Percentiles rank a stretch among this genome's conserved stretches.
Conservation (phyloP, 225 moss, liverwort and hornwort species). For the Lunularia cruciata region DNA sequence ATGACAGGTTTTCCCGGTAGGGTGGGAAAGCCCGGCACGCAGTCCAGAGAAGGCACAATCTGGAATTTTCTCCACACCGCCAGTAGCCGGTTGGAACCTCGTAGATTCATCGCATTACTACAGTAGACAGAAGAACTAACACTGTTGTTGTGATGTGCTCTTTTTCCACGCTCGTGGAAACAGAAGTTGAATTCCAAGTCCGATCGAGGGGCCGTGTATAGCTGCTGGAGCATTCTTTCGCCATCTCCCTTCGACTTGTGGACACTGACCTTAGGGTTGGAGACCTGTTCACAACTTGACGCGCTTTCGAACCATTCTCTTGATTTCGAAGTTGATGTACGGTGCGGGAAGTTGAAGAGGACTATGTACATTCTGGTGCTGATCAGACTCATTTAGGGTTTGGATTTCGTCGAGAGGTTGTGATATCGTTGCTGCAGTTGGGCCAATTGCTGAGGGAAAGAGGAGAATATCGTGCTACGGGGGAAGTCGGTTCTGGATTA, state of each 20-base stretch:
- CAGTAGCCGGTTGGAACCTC: not conserved
- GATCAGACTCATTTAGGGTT: conserved; percentile 4
- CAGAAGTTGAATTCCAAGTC: not conserved
- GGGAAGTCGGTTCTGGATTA: no score
- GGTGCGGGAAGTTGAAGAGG: conserved; percentile 13
- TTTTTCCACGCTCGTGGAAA: not conserved
- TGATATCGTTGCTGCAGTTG: not conserved
- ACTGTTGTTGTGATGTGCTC: not conserved
- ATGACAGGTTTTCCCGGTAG: not conserved
- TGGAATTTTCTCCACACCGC: conserved; percentile 1
- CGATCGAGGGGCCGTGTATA: no score
- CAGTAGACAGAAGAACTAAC: no score
- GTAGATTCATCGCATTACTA: conserved; percentile 4
- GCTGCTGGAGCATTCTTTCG: not conserved
- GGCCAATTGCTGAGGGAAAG: not conserved
- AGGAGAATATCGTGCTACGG: not conserved
- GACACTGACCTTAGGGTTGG: conserved; percentile 5
- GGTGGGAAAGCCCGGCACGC: not conserved
- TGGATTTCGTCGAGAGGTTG: no score
- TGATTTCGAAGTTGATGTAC: not conserved
- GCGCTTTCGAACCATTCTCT: not conserved
- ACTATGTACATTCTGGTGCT: not conserved
- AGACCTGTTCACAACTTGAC: not conserved
- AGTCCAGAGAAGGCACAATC: conserved; percentile 16
- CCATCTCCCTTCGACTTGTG: not conserved